phyloP scores from a whole-genome alignment of 2,329 filamentous ascomycete species.

The Fusarium heterosporum region DNA sequence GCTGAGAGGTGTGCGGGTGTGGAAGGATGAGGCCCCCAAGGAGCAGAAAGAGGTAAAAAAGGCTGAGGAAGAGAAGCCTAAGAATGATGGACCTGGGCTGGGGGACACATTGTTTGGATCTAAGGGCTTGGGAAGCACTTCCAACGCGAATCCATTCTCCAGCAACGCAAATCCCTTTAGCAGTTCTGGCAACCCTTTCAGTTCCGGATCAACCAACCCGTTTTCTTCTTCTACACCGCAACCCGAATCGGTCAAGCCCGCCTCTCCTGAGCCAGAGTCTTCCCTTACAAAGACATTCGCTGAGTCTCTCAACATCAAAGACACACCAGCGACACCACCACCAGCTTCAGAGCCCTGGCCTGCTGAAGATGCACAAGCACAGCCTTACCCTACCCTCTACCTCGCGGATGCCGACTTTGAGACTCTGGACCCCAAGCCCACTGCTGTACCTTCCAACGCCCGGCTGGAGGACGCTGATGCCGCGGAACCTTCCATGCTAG shows the following conservation, averaged over 20 bases:
- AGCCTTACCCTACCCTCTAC: slow-evolving; percentile 80
- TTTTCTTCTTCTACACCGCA: slow-evolving; percentile 52
- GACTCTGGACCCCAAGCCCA: slow-evolving; percentile 73
- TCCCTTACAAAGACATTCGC: slow-evolving; percentile 73
- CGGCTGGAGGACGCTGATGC: slow-evolving; percentile 57
- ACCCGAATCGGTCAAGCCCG: slow-evolving; percentile 50
- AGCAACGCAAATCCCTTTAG: slow-evolving; percentile 63
- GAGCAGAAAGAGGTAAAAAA: slow-evolving; percentile 48
- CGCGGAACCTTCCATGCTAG: slow-evolving; percentile 62
- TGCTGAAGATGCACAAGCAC: slow-evolving; percentile 69
- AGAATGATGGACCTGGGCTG: slow-evolving; percentile 58
- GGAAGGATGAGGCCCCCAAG: slow-evolving; percentile 53
- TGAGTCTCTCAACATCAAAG: slow-evolving; percentile 80
- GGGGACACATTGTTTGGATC: slow-evolving; percentile 79
- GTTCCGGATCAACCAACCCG: slow-evolving; percentile 45
- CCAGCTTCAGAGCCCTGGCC: slow-evolving; percentile 80
- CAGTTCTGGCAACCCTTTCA: slow-evolving; percentile 51
- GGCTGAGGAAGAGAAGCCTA: slow-evolving; percentile 52
- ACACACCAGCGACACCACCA: slow-evolving; percentile 51
- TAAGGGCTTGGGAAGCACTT: slow-evolving; percentile 57
- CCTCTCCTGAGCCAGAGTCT: slow-evolving; percentile 44
- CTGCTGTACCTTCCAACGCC: slow-evolving; percentile 62
- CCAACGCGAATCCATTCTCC: slow-evolving; percentile 70
- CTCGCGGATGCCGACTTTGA: slow-evolving; percentile 93
- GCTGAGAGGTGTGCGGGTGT: slow-evolving; percentile 74